A percentile compares a stretch with the other conserved stretches of the same genome.
These are phyloP conservation scores for Diaporthe helianthi DNA, from an alignment of 2,329 filamentous ascomycete species.

Conservation along the genomic window DNA sequence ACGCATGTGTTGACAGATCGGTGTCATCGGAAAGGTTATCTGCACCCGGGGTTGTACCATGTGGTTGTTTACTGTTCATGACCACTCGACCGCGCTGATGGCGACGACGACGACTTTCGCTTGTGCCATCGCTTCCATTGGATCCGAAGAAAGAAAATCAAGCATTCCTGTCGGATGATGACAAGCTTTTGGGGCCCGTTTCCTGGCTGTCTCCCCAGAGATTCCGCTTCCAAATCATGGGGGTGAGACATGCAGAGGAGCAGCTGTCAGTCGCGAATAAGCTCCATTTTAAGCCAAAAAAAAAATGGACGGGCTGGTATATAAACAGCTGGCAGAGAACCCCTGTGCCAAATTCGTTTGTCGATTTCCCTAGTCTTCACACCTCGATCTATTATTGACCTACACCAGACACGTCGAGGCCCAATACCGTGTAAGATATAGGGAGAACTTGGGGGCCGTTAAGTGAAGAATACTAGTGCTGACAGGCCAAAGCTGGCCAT, in stretches of 20 bases:
- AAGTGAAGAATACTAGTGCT: conserved; percentile 74
- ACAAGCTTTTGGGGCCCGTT: not conserved
- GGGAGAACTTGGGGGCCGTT: conserved; percentile 77
- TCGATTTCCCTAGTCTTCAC: conserved; percentile 70
- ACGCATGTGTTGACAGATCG: conserved; percentile 87
- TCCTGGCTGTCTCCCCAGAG: not conserved
- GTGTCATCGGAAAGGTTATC: conserved; percentile 81
- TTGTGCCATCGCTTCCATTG: not conserved
- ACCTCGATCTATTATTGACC: conserved; percentile 85
- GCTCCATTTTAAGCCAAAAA: conserved; percentile 59
- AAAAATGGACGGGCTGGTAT: not conserved
- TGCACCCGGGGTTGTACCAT: conserved; percentile 81
- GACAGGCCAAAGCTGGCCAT: conserved; percentile 96
- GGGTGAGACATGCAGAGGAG: too few species aligned
- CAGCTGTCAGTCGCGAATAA: not conserved
- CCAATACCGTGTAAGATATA: conserved; percentile 90
- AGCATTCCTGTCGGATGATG: not conserved
- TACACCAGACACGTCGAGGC: conserved; percentile 83
- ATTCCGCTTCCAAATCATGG: conserved; percentile 52
- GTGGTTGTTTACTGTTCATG: conserved; percentile 87
- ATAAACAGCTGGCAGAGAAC: conserved; percentile 72
- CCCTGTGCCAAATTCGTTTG: conserved; percentile 73
- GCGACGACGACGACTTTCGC: conserved; percentile 89
- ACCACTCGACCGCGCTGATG: conserved; percentile 79
- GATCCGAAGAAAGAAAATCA: not conserved